Base-by-base conservation (phyloP, 1,139 yeast species). In the Yamadazyma triangularis region DNA sequence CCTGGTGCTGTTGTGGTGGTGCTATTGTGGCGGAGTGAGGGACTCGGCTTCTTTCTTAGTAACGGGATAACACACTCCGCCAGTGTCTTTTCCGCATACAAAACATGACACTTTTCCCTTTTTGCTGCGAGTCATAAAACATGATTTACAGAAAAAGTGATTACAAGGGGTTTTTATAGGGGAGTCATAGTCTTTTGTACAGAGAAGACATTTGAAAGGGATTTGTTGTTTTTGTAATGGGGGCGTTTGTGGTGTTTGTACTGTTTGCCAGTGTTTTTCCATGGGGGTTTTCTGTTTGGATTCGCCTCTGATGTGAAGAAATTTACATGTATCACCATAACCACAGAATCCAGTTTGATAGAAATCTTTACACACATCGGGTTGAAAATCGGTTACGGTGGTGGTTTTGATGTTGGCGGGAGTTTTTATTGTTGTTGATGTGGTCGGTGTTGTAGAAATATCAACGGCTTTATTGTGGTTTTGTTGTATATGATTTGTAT, bases 261-360 rank as follows among this genome's bases (percentile, higher is more conserved):
- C 63, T 3, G 44, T 47, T 42, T 84, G 81, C 96, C 96, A 87
- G 27, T 86, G 95, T 39, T 69, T 71, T 13, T 70, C 73, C 1
- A 79, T 55, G 36, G 83, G 79, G 73, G 81, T 79, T 14, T 81
- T 84, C 24, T 80, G 80, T 40, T 73, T 77, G 57, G 83, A 84
- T 52, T 88, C 96, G 42, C 86, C 96, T 51, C 98, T 61, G 9
- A 85, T 75, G 51, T 93, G 98, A 19, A 91, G 56, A 54, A 93
- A 93, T 60, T 91, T 93, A 62, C 99, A 93, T n/a, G 94, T 82
- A 48, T 93, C 98, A 7, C 99, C 99, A 52, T 82, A 93, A 4
- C 97, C 97, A 66, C 98, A 93, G 51, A 79, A 89, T 0, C 98
- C 98, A 0, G 95, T 89, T 45, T 83, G 87, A 38, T 79, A 74